These are phyloP conservation scores for Ploettnerulaceae sp. DNA, from an alignment of 2,329 filamentous ascomycete genomes.

Conservation along the genomic window DNA sequence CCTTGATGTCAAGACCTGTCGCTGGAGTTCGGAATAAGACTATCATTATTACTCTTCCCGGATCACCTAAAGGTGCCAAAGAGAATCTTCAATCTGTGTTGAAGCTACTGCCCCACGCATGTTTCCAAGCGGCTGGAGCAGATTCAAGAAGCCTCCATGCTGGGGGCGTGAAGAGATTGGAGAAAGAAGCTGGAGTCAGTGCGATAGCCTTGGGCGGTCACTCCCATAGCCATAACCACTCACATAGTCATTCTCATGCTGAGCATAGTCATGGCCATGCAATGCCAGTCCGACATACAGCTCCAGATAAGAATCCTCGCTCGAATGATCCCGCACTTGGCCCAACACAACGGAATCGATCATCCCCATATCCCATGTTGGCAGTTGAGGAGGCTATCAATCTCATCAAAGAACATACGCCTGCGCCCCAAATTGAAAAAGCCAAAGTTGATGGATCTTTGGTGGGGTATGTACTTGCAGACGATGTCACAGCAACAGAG, in stretches of 20 bases:
- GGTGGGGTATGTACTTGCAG: constrained; percentile 73
- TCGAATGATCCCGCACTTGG: constrained; percentile 59
- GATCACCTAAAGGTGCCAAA: constrained; percentile 89
- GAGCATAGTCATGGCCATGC: constrained; percentile 58
- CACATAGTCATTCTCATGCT: constrained; percentile 41
- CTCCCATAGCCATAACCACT: constrained; percentile 46
- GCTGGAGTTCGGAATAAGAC: constrained; percentile 80
- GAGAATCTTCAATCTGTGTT: constrained; percentile 89
- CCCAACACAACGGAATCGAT: constrained; percentile 67
- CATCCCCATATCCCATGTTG: constrained; percentile 90
- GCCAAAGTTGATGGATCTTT: constrained; percentile 59
- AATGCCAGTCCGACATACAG: constrained; percentile 68
- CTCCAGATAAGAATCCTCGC: constrained; percentile 49
- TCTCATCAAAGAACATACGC: constrained; percentile 69
- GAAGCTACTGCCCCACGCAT: constrained; percentile 93
- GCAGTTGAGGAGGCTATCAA: constrained; percentile 75
- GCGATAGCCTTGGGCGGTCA: constrained; percentile 36
- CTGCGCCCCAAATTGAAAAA: constrained; percentile 52
- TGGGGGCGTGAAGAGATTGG: constrained; percentile 78
- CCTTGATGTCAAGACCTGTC: constrained; percentile 91
- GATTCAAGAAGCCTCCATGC: constrained; percentile 76
- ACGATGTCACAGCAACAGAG: constrained; percentile 74
- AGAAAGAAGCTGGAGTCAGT: constrained; percentile 69
- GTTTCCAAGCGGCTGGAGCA: constrained; percentile 76
- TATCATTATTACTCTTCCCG: constrained; percentile 83